A percentile compares a stretch with the other conserved stretches of the same genome.
phyloP scores from a whole-genome alignment of 345 rosid species.

The Arabidopsis suecica region DNA sequence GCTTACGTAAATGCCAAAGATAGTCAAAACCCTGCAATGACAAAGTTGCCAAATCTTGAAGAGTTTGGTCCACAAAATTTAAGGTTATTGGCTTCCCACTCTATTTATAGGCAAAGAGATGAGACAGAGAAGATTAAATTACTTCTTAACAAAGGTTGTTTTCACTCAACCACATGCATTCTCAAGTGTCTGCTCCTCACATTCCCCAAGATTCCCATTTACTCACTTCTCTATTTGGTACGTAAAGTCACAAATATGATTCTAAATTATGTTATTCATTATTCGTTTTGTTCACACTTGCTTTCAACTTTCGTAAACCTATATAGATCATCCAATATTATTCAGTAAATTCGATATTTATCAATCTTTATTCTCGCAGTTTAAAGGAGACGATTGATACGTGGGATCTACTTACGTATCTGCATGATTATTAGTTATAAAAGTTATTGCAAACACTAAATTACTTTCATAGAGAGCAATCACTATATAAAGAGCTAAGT shows the following conservation, averaged over 20 bases:
- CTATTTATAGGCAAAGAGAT: constrained; percentile 58
- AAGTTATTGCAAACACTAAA: constrained; percentile 38
- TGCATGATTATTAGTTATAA: constrained; percentile 38
- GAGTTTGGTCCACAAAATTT: constrained; percentile 69
- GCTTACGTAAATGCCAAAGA: constrained; percentile 52
- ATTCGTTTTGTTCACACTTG: constrained; percentile 39
- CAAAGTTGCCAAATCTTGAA: constrained; percentile 55
- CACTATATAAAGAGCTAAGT: constrained; percentile 44
- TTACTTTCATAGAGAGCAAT: constrained; percentile 29
- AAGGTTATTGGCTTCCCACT: constrained; percentile 56
- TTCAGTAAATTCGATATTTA: constrained; percentile 7
- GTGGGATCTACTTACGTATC: constrained; percentile 38
- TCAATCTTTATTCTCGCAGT: constrained; percentile 25
- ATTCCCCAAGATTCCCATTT: constrained; percentile 43
- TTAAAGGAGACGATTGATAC: constrained; percentile 36
- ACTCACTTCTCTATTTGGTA: constrained; percentile 39
- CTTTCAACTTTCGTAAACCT: constrained; percentile 19
- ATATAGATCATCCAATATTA: constrained; percentile 6
- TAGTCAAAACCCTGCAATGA: constrained; percentile 62
- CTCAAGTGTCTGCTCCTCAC: constrained; percentile 65
- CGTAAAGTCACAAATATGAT: constrained; percentile 23
- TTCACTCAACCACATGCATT: constrained; percentile 75
- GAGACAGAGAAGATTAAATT: constrained; percentile 67
- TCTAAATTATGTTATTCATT: constrained; percentile 5
- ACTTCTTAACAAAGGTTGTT: constrained; percentile 60